These are phyloP conservation scores for Avena sativa DNA, from an alignment of 176 grass and related monocot species.

Conservation along the genomic window DNA sequence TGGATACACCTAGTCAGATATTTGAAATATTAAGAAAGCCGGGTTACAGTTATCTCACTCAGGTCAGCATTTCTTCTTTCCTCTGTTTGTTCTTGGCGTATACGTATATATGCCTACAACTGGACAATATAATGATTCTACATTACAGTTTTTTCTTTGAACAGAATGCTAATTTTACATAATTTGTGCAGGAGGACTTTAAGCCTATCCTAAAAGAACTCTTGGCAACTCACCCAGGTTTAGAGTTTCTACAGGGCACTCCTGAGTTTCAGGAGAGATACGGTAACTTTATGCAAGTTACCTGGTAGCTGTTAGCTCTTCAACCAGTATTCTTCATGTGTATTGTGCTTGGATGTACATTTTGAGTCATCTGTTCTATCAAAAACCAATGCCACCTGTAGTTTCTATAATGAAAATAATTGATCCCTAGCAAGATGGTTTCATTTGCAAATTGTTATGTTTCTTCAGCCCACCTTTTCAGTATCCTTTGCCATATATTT, in stretches of 20 bases:
- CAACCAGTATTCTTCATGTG: constrained; percentile 4
- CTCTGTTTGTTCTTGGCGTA: constrained; percentile 23
- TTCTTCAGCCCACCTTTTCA: neutral
- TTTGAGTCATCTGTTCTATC: constrained; percentile 20
- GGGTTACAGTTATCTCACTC: constrained; percentile 65
- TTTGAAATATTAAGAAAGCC: constrained; percentile 89
- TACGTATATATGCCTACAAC: neutral
- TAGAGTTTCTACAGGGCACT: constrained; percentile 99
- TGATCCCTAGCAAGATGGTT: neutral
- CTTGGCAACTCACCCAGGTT: constrained; percentile 90
- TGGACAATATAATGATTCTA: constrained; percentile 24
- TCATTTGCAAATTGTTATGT: neutral
- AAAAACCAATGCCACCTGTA: constrained; percentile 1
- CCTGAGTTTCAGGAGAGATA: constrained; percentile 99
- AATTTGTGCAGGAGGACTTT: constrained; percentile 84
- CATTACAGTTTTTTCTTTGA: neutral
- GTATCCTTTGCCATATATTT: neutral
- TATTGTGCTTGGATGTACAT: constrained; percentile 16
- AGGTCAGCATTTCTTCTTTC: constrained; percentile 64
- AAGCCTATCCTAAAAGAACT: constrained; percentile 94
- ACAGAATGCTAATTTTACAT: constrained; percentile 17
- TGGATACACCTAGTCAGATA: constrained; percentile 85
- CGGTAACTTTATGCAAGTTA: constrained; percentile 51
- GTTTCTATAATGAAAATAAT: constrained; percentile 18
- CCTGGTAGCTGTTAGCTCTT: neutral